Conservation (phyloP, 2,329 filamentous ascomycete genomes). For the Pseudogymnoascus sp. region DNA sequence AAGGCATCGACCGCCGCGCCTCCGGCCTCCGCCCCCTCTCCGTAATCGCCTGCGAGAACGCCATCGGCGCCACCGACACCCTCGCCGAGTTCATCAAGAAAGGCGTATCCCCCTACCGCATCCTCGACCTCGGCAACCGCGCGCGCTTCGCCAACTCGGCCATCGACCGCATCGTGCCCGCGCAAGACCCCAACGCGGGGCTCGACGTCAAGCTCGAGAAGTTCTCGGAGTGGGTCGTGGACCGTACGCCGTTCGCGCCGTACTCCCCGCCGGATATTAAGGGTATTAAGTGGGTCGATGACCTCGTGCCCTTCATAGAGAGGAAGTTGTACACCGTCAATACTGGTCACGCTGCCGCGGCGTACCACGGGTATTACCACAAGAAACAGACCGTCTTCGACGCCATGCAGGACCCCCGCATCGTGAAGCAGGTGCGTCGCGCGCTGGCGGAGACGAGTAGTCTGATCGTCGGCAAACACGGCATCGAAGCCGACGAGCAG, state of each 20-base stretch:
- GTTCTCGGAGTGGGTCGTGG: constrained; percentile 99
- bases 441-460: constrained; percentile 79
- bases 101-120: constrained; percentile 62
- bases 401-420: constrained; percentile 71
- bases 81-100: constrained; percentile 74
- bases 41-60: constrained; percentile 97
- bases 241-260: constrained; percentile 73
- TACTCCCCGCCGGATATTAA: constrained; percentile 66
- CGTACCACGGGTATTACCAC: constrained; percentile 86
- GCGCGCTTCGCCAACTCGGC: constrained; percentile 95
- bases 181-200: constrained; percentile 71
- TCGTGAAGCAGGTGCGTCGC: constrained; percentile 70
- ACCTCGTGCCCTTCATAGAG: constrained; percentile 94
- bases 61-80: constrained; percentile 87
- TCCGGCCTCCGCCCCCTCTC: constrained; percentile 60
- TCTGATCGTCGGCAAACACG: constrained; percentile 82
- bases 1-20: constrained; percentile 78
- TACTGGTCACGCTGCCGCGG: constrained; percentile 91
- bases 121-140: constrained; percentile 62
- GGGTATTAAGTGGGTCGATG: constrained; percentile 86
- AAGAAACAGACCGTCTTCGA: constrained; percentile 87
- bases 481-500: constrained; percentile 68
- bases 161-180: constrained; percentile 95
- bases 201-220: constrained; percentile 94
- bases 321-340: constrained; percentile 99